Evolutionary conservation across 75 land plant species (phyloP).

Genomic region (Sequoia sempervirens): DNA sequence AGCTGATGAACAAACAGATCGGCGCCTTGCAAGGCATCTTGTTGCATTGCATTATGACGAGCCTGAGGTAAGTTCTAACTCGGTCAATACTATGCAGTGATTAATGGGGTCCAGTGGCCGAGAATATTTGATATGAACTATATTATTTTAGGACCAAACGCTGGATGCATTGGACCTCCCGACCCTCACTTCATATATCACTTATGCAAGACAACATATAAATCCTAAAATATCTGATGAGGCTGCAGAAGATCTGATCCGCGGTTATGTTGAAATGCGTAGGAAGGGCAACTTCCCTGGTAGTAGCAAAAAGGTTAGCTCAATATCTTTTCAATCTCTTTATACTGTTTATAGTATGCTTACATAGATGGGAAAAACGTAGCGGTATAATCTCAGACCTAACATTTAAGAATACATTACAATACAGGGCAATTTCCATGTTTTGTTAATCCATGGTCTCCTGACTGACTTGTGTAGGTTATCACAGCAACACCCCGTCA

Average conservation of each 20-base stretch:
- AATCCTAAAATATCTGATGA: constrained; percentile 83
- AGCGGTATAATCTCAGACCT: background rate
- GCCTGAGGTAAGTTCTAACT: constrained; percentile 53
- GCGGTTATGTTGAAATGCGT: constrained; percentile 93
- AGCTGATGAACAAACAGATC: constrained; percentile 89
- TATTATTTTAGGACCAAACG: constrained; percentile 38
- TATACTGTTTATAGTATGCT: background rate
- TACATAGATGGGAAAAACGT: background rate
- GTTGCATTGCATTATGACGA: constrained; percentile 82
- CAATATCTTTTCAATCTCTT: background rate
- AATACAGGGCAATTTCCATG: background rate
- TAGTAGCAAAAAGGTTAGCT: constrained; percentile 84
- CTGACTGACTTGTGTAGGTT: constrained; percentile 39
- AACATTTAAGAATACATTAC: background rate
- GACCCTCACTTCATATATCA: constrained; percentile 80
- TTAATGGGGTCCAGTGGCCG: background rate
- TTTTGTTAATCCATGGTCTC: background rate
- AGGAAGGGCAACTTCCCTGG: constrained; percentile 94
- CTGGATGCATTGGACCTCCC: constrained; percentile 72
- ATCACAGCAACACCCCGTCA: constrained; percentile 99
- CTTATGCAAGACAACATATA: constrained; percentile 84
- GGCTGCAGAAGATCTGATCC: constrained; percentile 85
- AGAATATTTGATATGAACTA: background rate
- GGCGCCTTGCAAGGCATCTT: constrained; percentile 93
- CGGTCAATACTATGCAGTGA: background rate